Percentiles rank a stretch among this genome's conserved stretches.
phyloP scores from a whole-genome alignment of 495 filamentous ascomycete genomes.

The Tuber indicum region DNA sequence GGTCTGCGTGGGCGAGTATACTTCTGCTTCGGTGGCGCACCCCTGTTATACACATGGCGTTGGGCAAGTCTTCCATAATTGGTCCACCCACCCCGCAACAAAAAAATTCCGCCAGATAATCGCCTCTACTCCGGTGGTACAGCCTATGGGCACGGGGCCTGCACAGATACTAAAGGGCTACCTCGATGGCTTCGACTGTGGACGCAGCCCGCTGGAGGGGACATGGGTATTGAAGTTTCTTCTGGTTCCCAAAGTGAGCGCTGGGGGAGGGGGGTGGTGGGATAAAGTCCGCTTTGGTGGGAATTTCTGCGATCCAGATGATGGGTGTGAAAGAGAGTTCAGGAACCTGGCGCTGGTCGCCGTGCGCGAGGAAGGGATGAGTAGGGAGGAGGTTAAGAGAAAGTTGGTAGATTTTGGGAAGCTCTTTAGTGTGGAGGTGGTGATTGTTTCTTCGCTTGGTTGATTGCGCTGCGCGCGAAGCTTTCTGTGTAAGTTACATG shows the following conservation, averaged over 20 bases:
- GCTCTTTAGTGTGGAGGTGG: constrained; percentile 29
- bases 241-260: constrained; percentile 17
- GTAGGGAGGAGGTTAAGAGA: constrained; percentile 25
- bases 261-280: constrained; percentile 21
- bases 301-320: constrained; percentile 26
- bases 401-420: constrained; percentile 34
- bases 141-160: constrained; percentile 30
- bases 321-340: constrained; percentile 24
- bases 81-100: constrained; percentile 19
- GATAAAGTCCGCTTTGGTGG: neutral
- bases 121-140: constrained; percentile 28
- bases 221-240: constrained; percentile 32
- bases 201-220: constrained; percentile 19
- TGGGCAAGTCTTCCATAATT: constrained; percentile 28
- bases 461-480: neutral
- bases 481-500: neutral
- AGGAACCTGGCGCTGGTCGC: constrained; percentile 27
- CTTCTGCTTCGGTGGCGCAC: constrained; percentile 28
- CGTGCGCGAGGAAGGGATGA: constrained; percentile 25
- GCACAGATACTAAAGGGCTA: constrained; percentile 32
- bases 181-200: constrained; percentile 31
- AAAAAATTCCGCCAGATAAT: constrained; percentile 36
- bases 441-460: constrained; percentile 30
- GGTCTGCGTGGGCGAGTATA: constrained; percentile 33
- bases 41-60: constrained; percentile 26